These are phyloP conservation scores for Pichia nanzhaoensis DNA, from an alignment of 805 yeast genomes.

Conservation along the genomic window DNA sequence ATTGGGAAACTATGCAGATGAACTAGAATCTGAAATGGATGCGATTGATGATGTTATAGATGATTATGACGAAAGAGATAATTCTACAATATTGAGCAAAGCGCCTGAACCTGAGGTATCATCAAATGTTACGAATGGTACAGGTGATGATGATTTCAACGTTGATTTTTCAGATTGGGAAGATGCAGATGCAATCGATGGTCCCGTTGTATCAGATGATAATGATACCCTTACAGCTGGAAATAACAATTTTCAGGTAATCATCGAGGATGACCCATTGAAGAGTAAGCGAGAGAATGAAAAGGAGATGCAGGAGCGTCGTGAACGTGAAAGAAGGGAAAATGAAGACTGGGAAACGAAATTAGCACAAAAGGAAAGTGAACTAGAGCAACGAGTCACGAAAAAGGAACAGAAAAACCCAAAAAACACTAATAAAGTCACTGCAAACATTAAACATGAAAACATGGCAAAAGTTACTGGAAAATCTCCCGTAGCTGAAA, in stretches of 20 bases:
- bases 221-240: background rate
- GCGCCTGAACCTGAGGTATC: too few species aligned
- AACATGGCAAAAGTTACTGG: too few species aligned
- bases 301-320: constrained; percentile 1
- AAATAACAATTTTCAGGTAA: constrained; percentile 16
- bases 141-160: constrained; percentile 21
- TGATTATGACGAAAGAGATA: background rate
- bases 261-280: constrained; percentile 20
- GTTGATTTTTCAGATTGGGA: constrained; percentile 25
- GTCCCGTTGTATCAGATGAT: background rate
- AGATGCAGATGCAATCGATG: constrained; percentile 17
- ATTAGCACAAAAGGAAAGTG: background rate
- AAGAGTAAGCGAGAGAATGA: constrained; percentile 10
- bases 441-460: too few species aligned
- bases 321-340: constrained; percentile 1
- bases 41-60: constrained; percentile 4
- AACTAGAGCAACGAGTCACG: background rate
- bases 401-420: background rate
- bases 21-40: constrained; percentile 21
- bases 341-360: background rate
- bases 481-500: background rate
- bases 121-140: too few species aligned
- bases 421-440: too few species aligned
- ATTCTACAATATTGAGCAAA: background rate
- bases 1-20: constrained; percentile 20